Evolutionary conservation across 345 rosid genomes (phyloP).

Genomic region (Murraya koenigii): DNA sequence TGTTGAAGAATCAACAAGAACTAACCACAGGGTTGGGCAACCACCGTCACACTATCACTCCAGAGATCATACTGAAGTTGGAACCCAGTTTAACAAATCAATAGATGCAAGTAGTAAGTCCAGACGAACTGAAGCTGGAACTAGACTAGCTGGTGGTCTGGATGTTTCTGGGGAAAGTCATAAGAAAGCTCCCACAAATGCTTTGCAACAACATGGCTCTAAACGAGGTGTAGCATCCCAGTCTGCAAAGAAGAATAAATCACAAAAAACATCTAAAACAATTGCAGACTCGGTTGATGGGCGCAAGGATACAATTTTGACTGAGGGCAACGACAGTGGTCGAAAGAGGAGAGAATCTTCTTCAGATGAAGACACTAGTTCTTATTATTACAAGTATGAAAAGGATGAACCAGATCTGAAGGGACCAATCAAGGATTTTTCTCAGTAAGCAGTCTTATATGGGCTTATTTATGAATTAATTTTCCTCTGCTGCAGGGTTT

Average conservation of each 20-base stretch:
- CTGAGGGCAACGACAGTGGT: slow-evolving; percentile 42
- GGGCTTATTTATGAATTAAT: not conserved
- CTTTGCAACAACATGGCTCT: slow-evolving; percentile 41
- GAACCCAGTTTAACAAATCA: slow-evolving; percentile 38
- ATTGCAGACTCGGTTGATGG: slow-evolving; percentile 37
- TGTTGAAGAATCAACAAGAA: slow-evolving; percentile 49
- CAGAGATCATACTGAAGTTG: slow-evolving; percentile 45
- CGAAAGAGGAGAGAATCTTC: slow-evolving; percentile 49
- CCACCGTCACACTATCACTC: slow-evolving; percentile 48
- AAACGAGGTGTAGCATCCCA: slow-evolving; percentile 51
- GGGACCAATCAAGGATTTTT: slow-evolving; percentile 68
- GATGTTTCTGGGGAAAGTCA: slow-evolving; percentile 74
- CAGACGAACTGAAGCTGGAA: slow-evolving; percentile 47
- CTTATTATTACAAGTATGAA: slow-evolving; percentile 73
- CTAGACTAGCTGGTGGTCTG: slow-evolving; percentile 40
- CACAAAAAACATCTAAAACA: slow-evolving; percentile 30
- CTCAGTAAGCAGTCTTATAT: slow-evolving; percentile 61
- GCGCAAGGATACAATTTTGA: slow-evolving; percentile 39
- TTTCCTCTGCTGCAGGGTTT: not conserved
- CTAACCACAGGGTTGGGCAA: slow-evolving; percentile 37
- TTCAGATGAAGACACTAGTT: slow-evolving; percentile 57
- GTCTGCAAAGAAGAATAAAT: slow-evolving; percentile 46
- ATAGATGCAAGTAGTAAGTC: slow-evolving; percentile 48
- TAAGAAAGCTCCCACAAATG: slow-evolving; percentile 39
- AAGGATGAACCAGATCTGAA: slow-evolving; percentile 76